Evolutionary conservation across 2,329 filamentous ascomycete genomes (phyloP).

Genomic region (Pestalotiopsis sp.): DNA sequence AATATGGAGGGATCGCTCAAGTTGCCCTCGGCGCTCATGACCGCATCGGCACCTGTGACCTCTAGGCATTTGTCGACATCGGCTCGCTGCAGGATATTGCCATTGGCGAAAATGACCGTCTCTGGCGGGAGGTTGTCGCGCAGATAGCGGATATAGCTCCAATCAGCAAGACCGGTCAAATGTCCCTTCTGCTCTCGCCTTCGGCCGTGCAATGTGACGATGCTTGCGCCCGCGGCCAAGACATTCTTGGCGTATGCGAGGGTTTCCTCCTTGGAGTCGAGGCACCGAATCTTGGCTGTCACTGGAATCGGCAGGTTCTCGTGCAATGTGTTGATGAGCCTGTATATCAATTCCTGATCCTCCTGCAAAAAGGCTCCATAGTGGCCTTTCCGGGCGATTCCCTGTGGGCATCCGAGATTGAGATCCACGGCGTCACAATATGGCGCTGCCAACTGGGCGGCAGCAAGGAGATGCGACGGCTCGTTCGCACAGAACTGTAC

Average conservation of each 20-base stretch:
- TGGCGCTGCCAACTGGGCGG: conserved; percentile 77
- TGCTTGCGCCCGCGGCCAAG: conserved; percentile 83
- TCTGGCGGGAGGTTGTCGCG: conserved; percentile 82
- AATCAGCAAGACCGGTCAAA: conserved; percentile 90
- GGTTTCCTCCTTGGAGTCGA: conserved; percentile 85
- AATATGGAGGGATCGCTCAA: conserved; percentile 92
- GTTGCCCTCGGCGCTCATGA: conserved; percentile 97
- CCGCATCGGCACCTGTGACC: conserved; percentile 84
- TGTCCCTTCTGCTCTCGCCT: conserved; percentile 93
- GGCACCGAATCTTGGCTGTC: conserved; percentile 90
- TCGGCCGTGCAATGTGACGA: conserved; percentile 90
- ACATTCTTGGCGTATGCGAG: conserved; percentile 89
- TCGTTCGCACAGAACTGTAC: conserved; percentile 97
- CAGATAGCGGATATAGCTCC: conserved; percentile 80
- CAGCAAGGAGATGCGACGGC: conserved; percentile 75
- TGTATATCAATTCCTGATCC: conserved; percentile 80
- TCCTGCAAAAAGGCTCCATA: conserved; percentile 97
- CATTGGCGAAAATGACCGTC: conserved; percentile 95
- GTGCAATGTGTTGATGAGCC: conserved; percentile 83
- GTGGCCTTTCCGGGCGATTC: conserved; percentile 86
- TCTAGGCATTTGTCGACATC: conserved; percentile 80
- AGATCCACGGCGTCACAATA: conserved; percentile 95
- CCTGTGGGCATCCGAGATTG: conserved; percentile 94
- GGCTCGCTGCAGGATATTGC: conserved; percentile 81
- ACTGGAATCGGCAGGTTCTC: conserved; percentile 78